Evolutionary conservation across 345 rosid genomes (phyloP).

Genomic region (Corymbia maculata): DNA sequence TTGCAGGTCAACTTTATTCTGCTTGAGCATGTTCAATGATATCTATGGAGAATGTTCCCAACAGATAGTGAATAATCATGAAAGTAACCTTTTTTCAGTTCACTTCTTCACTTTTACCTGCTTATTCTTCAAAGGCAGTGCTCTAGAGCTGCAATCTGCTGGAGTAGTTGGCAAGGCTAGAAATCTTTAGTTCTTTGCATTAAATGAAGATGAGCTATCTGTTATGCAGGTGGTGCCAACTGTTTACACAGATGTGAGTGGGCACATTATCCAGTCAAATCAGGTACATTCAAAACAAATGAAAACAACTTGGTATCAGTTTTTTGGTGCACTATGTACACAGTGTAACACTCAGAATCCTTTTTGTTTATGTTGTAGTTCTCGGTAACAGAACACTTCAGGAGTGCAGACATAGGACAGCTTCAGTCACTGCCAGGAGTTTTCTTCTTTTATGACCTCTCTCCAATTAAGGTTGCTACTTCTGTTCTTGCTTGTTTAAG

Average conservation of each 20-base stretch:
- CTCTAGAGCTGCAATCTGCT: background rate
- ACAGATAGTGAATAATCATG: background rate
- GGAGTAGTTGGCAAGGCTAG: background rate
- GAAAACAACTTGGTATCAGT: background rate
- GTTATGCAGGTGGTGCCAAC: slow-evolving; percentile 81
- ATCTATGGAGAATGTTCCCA: background rate
- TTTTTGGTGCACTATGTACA: background rate
- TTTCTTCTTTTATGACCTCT: slow-evolving; percentile 96
- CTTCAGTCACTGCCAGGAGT: slow-evolving; percentile 80
- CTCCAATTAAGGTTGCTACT: slow-evolving; percentile 80
- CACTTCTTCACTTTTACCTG: background rate
- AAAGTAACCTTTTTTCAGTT: background rate
- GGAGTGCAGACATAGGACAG: slow-evolving; percentile 44
- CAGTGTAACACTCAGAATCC: background rate
- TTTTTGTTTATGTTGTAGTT: slow-evolving; percentile 33
- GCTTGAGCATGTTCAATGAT: background rate
- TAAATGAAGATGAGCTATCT: background rate
- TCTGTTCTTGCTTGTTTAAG: background rate
- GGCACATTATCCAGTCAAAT: slow-evolving; percentile 79
- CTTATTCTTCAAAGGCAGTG: background rate
- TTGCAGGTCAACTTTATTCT: background rate
- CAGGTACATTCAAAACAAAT: slow-evolving; percentile 37
- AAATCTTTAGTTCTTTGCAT: background rate
- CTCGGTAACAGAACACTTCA: slow-evolving; percentile 91
- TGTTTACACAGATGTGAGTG: slow-evolving; percentile 66